Evolutionary conservation across 495 filamentous ascomycete species (phyloP).

Genomic region (Corynascus novoguineensis): DNA sequence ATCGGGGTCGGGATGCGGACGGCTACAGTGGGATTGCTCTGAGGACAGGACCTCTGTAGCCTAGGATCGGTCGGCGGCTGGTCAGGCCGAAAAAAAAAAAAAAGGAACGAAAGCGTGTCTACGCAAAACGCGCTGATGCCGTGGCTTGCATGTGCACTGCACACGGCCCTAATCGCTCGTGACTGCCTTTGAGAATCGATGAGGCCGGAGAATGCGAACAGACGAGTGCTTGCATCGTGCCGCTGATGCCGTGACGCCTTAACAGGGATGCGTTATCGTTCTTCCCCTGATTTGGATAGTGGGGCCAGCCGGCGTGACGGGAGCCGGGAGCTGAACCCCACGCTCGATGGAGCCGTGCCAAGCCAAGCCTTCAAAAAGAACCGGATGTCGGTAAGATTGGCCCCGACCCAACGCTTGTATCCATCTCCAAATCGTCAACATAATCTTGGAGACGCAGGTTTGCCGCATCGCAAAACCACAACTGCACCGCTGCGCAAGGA

Average conservation of each 20-base stretch:
- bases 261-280: slow-evolving; percentile 13
- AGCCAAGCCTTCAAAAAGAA: background rate
- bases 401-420: too few species aligned
- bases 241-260: slow-evolving; percentile 8
- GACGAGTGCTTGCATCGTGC: too few species aligned
- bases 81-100: background rate
- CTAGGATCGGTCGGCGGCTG: background rate
- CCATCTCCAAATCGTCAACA: background rate
- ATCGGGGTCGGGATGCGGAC: background rate
- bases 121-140: background rate
- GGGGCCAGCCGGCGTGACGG: slow-evolving; percentile 4
- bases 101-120: background rate
- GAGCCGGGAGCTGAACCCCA: background rate
- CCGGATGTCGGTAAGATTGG: background rate
- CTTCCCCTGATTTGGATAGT: background rate
- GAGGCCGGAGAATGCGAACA: background rate
- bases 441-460: background rate
- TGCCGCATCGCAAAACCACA: background rate
- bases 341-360: background rate
- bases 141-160: slow-evolving; percentile 1
- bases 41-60: too few species aligned
- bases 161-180: slow-evolving; percentile 4
- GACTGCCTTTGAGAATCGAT: too few species aligned
- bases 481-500: background rate
- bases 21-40: background rate